These are phyloP conservation scores for Geum urbanum DNA, from an alignment of 306 rosid genomes.

Conservation along the genomic window DNA sequence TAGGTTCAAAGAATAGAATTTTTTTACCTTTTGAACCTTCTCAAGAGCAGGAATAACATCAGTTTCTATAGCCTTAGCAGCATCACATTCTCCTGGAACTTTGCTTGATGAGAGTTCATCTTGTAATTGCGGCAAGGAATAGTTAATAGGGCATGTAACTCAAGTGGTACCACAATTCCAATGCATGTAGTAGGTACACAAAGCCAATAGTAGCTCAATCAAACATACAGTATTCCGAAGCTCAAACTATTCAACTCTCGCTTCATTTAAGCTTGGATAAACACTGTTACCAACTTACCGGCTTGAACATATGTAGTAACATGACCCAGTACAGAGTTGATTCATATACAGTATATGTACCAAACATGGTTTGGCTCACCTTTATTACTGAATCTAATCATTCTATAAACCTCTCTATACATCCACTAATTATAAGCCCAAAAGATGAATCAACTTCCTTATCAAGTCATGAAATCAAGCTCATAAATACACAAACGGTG, in stretches of 20 bases:
- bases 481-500: neutral
- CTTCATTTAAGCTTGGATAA: neutral
- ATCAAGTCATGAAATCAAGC: neutral
- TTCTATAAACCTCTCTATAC: neutral
- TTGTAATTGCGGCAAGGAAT: conserved; percentile 40
- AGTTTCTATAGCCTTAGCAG: conserved; percentile 48
- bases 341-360: too few relatives aligned
- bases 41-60: conserved; percentile 70
- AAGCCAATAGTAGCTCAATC: neutral
- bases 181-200: too few relatives aligned
- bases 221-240: neutral
- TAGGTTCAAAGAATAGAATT: neutral
- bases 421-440: too few relatives aligned
- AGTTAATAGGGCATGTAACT: too few relatives aligned
- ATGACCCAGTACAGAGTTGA: too few relatives aligned
- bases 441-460: neutral
- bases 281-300: neutral
- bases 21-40: conserved; percentile 53
- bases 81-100: conserved; percentile 36
- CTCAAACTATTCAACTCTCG: neutral
- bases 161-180: too few relatives aligned
- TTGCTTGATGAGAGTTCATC: conserved; percentile 57
- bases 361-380: too few relatives aligned
- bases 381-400: too few relatives aligned
- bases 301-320: neutral